A percentile compares a stretch with the other conserved stretches of the same genome.
These are phyloP conservation scores for Erysiphe pulchra DNA, from an alignment of 2,329 filamentous ascomycete genomes.

Conservation along the genomic window DNA sequence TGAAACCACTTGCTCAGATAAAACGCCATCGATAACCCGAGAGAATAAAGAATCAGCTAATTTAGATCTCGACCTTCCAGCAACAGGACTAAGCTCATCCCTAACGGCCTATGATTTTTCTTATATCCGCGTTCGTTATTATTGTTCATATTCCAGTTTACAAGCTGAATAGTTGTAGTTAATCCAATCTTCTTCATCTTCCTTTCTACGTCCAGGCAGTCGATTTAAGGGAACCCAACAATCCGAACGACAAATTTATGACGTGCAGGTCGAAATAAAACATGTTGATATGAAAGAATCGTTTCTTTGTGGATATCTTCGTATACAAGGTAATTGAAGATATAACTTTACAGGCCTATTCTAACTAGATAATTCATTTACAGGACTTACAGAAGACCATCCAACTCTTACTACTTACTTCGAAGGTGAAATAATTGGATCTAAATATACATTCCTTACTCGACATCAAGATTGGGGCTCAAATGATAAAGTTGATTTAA, in stretches of 20 bases:
- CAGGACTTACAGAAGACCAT: conserved; percentile 82
- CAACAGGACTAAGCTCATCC: conserved; percentile 15
- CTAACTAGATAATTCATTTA: conserved; percentile 1
- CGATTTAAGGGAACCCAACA: conserved; percentile 77
- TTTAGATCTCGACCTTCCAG: conserved; percentile 9
- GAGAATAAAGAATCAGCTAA: conserved; percentile 16
- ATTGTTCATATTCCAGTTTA: not conserved
- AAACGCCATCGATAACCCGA: conserved; percentile 14
- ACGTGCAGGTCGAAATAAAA: conserved; percentile 92
- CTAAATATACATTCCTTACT: conserved; percentile 83
- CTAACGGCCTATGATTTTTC: conserved; percentile 28
- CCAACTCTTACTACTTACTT: conserved; percentile 97
- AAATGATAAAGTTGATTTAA: conserved; percentile 69
- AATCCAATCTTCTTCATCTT: conserved; percentile 57
- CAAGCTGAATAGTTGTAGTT: conserved; percentile 6
- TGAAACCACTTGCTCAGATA: conserved; percentile 11
- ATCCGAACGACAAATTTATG: conserved; percentile 78
- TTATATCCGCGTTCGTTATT: conserved; percentile 23
- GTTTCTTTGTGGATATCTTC: conserved; percentile 80
- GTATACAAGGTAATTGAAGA: conserved; percentile 51
- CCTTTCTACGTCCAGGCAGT: conserved; percentile 65
- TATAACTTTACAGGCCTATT: conserved; percentile 1
- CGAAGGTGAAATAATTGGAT: conserved; percentile 90
- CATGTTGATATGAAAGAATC: conserved; percentile 87
- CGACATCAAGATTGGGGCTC: conserved; percentile 79